Evolutionary conservation across 306 rosid genomes (phyloP).

Genomic region (Ziziphus jujuba): DNA sequence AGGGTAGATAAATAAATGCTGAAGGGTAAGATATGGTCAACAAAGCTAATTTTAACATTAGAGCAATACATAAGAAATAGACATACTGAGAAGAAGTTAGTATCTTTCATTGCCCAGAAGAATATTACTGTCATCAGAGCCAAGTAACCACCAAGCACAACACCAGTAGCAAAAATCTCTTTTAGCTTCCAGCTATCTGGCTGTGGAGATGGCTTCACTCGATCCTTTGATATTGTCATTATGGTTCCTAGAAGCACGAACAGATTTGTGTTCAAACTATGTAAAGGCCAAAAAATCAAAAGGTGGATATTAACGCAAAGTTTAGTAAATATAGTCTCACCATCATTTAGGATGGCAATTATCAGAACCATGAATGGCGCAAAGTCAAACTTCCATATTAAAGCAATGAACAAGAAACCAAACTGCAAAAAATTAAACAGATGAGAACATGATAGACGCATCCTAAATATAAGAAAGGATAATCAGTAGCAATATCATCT

Average conservation of each 20-base stretch:
- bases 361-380: conserved; percentile 98
- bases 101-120: conserved; percentile 76
- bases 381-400: conserved; percentile 95
- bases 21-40: neutral
- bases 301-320: neutral
- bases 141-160: conserved; percentile 94
- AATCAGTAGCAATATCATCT: neutral
- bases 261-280: conserved; percentile 13
- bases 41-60: neutral
- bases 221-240: conserved; percentile 96
- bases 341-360: conserved; percentile 91
- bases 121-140: conserved; percentile 94
- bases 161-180: conserved; percentile 96
- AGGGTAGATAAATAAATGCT: conserved; percentile 1
- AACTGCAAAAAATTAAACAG: conserved; percentile 55
- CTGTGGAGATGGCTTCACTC: conserved; percentile 92
- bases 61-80: neutral
- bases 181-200: conserved; percentile 97
- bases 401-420: conserved; percentile 92
- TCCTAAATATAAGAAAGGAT: neutral
- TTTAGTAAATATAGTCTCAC: conserved; percentile 41
- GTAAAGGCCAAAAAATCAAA: neutral
- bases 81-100: conserved; percentile 75
- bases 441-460: conserved; percentile 13
- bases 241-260: conserved; percentile 67